Evolutionary conservation across 1,139 yeast genomes (phyloP).

Genomic region (Pichia sp.): DNA sequence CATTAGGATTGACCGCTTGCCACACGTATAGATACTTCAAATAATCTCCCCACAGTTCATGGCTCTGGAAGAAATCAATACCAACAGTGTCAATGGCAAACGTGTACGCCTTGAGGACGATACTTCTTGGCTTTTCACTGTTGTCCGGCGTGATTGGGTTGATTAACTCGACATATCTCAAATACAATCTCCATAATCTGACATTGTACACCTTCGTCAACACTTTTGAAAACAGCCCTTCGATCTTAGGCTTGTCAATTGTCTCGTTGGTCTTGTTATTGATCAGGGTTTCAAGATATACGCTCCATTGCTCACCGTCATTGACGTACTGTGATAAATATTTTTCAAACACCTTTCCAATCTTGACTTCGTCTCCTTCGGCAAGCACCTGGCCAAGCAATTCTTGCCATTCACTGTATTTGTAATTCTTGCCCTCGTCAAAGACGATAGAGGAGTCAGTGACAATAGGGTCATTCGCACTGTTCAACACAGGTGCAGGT

Average conservation of each 20-base stretch:
- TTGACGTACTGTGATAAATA: conserved; percentile 59
- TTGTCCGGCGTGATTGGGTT: conserved; percentile 74
- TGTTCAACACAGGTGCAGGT: not conserved
- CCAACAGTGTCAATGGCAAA: conserved; percentile 80
- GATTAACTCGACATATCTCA: conserved; percentile 75
- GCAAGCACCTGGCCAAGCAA: not conserved
- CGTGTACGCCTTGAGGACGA: conserved; percentile 80
- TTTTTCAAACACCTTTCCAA: conserved; percentile 56
- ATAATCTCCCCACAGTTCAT: conserved; percentile 80
- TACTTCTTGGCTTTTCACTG: conserved; percentile 78
- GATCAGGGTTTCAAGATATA: conserved; percentile 67
- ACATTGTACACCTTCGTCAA: conserved; percentile 60
- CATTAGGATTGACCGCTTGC: conserved; percentile 84
- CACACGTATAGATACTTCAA: conserved; percentile 74
- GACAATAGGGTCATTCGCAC: no score
- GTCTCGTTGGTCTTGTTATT: conserved; percentile 34
- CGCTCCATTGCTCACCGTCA: conserved; percentile 58
- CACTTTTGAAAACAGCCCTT: conserved; percentile 59
- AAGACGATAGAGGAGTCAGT: conserved; percentile 29
- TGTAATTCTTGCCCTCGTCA: conserved; percentile 45
- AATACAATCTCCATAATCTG: conserved; percentile 70
- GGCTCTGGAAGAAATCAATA: conserved; percentile 63
- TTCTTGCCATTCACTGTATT: conserved; percentile 22
- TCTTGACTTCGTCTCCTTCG: conserved; percentile 49
- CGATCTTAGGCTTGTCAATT: conserved; percentile 69